Conservation (phyloP, 2,329 filamentous ascomycete species). For the Pochonia chlamydosporia region DNA sequence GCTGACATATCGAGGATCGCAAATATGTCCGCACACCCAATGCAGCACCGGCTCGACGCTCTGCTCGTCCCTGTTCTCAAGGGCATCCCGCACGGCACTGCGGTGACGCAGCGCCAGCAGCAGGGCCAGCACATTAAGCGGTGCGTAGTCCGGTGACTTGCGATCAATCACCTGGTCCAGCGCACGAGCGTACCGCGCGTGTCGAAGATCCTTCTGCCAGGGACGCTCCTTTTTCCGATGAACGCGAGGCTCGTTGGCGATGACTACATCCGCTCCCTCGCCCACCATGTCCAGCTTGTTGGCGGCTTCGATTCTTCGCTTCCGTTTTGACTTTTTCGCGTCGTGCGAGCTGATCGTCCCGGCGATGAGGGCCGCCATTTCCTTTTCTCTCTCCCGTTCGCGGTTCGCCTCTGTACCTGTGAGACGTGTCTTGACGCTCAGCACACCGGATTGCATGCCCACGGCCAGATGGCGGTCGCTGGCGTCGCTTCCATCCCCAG, state of each 20-base stretch:
- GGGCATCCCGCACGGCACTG: slow-evolving; percentile 73
- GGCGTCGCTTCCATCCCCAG: slow-evolving; percentile 31
- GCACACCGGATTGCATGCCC: slow-evolving; percentile 88
- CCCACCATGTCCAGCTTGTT: slow-evolving; percentile 71
- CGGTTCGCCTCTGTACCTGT: slow-evolving; percentile 74
- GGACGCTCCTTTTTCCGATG: slow-evolving; percentile 54
- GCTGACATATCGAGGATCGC: slow-evolving; percentile 73
- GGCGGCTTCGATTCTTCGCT: slow-evolving; percentile 42
- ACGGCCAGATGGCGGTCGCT: slow-evolving; percentile 93
- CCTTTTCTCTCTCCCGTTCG: slow-evolving; percentile 71
- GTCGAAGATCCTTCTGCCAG: slow-evolving; percentile 80
- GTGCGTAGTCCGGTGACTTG: slow-evolving; percentile 44
- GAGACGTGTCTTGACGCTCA: slow-evolving; percentile 84
- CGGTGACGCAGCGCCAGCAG: slow-evolving; percentile 83
- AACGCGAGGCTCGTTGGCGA: slow-evolving; percentile 61
- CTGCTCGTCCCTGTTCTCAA: slow-evolving; percentile 74
- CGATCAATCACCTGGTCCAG: slow-evolving; percentile 71
- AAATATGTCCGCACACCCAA: slow-evolving; percentile 77
- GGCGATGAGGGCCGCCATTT: slow-evolving; percentile 75
- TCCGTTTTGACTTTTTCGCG: slow-evolving; percentile 63
- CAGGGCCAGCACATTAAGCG: slow-evolving; percentile 65
- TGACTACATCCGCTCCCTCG: slow-evolving; percentile 81
- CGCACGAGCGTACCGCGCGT: slow-evolving; percentile 69
- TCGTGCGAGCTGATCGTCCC: slow-evolving; percentile 77
- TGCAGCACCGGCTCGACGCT: slow-evolving; percentile 75